Conservation (phyloP, 1,139 yeast genomes). For the Geotrichum cucujoidarum region DNA sequence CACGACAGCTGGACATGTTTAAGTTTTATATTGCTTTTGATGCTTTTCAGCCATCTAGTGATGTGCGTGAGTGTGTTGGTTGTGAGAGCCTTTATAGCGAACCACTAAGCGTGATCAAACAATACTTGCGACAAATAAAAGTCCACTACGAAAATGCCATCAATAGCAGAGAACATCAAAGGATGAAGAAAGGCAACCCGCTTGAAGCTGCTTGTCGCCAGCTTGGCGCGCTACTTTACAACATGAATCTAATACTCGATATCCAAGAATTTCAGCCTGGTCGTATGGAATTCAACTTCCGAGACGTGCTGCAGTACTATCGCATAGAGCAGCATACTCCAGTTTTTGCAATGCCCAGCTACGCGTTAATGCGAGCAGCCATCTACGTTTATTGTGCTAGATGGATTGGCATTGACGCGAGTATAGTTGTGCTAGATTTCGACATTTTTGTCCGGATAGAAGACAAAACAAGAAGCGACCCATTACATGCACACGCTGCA, state of each 20-base stretch:
- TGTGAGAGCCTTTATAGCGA: slow-evolving; percentile 3
- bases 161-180: not conserved
- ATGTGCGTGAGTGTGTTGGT: not conserved
- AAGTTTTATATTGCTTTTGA: slow-evolving; percentile 13
- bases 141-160: not conserved
- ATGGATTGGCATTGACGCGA: slow-evolving; percentile 17
- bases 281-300: not conserved
- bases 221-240: slow-evolving; percentile 6
- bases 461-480: slow-evolving; percentile 4
- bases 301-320: not conserved
- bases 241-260: slow-evolving; percentile 1
- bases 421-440: slow-evolving; percentile 11
- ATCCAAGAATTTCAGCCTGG: not conserved
- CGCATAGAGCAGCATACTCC: not conserved
- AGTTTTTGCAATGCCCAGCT: slow-evolving; percentile 1
- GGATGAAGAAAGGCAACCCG: not conserved
- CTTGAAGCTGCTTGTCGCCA: not conserved
- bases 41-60: slow-evolving; percentile 7
- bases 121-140: slow-evolving; percentile 3
- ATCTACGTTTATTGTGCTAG: slow-evolving; percentile 16
- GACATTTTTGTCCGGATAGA: slow-evolving; percentile 13
- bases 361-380: slow-evolving; percentile 9
- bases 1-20: slow-evolving; percentile 8
- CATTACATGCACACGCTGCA: not conserved
- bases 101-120: not conserved